Conservation (phyloP, 1,284 basidiomycete species). For the Anthracocystis walkeri region DNA sequence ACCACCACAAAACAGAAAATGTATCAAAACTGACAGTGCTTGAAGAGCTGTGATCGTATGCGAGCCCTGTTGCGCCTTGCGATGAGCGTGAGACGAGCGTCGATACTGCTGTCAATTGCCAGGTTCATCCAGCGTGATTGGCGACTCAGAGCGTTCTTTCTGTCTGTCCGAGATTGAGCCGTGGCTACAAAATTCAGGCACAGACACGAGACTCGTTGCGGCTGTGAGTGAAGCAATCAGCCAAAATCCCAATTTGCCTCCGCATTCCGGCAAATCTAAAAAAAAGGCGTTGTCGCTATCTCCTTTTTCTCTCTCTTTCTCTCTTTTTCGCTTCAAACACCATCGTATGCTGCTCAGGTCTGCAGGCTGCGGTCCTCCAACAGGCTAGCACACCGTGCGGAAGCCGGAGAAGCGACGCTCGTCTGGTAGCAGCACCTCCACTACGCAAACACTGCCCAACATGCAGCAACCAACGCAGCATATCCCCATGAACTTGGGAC, state of each 20-base stretch:
- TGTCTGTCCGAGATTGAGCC: not conserved
- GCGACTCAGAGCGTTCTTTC: not conserved
- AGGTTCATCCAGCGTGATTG: not conserved
- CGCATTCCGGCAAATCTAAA: not conserved
- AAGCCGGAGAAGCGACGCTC: conserved; percentile 32
- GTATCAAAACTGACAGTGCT: too few relatives aligned
- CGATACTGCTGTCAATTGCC: too few relatives aligned
- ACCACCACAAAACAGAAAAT: too few relatives aligned
- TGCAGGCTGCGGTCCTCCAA: conserved; percentile 28
- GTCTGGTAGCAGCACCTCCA: conserved; percentile 12
- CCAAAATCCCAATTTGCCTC: not conserved
- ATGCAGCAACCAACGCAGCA: conserved; percentile 44
- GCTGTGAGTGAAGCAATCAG: not conserved
- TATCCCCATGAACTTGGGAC: conserved; percentile 35
- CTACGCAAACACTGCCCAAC: conserved; percentile 5
- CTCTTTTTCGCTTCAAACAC: conserved; percentile 1
- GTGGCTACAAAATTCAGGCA: not conserved
- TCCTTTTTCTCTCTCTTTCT: not conserved
- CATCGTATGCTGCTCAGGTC: conserved; percentile 26
- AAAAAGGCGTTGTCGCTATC: conserved; percentile 2
- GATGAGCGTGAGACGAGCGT: too few relatives aligned
- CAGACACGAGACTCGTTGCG: not conserved
- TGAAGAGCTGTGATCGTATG: too few relatives aligned
- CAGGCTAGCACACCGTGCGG: conserved; percentile 35
- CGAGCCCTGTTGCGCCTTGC: too few relatives aligned